A percentile compares a stretch with the other conserved stretches of the same genome.
Evolutionary conservation across 1,284 basidiomycete genomes (phyloP).

Genomic region (Athelia psychrophila): DNA sequence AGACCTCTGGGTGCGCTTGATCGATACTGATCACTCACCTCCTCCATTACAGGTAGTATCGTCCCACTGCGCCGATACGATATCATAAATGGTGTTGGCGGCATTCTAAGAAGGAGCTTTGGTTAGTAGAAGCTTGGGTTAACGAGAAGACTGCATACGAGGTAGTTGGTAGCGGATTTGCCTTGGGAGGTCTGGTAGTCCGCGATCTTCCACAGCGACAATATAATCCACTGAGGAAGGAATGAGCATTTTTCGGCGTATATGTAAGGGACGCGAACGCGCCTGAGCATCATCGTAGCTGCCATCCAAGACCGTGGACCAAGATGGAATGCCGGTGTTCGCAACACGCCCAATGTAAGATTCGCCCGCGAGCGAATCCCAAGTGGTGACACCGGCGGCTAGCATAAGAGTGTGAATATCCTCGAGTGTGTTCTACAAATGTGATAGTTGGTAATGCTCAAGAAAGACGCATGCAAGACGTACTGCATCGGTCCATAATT

Average conservation of each 20-base stretch:
- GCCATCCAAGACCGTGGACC: slow-evolving; percentile 39
- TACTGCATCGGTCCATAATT: slow-evolving; percentile 52
- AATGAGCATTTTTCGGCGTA: background rate
- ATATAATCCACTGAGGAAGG: slow-evolving; percentile 44
- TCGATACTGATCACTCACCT: slow-evolving; percentile 37
- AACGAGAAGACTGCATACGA: slow-evolving; percentile 22
- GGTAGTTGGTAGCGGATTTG: slow-evolving; percentile 29
- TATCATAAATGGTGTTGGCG: slow-evolving; percentile 44
- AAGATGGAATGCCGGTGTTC: slow-evolving; percentile 29
- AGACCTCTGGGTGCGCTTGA: background rate
- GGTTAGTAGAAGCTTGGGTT: background rate
- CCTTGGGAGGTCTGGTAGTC: slow-evolving; percentile 44
- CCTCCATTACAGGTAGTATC: slow-evolving; percentile 20
- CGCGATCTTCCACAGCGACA: slow-evolving; percentile 50
- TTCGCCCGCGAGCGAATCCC: slow-evolving; percentile 32
- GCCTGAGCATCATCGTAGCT: slow-evolving; percentile 52
- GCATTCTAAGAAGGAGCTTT: slow-evolving; percentile 25
- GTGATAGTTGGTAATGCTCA: background rate
- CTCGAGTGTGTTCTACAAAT: slow-evolving; percentile 45
- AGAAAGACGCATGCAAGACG: slow-evolving; percentile 9
- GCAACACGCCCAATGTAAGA: slow-evolving; percentile 43
- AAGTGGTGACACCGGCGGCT: slow-evolving; percentile 34
- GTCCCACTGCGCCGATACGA: slow-evolving; percentile 48
- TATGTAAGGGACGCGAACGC: slow-evolving; percentile 12
- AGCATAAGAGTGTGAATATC: slow-evolving; percentile 55